Conservation (phyloP, 371 early-diverging fungal genomes). For the Mucor lusitanicus region DNA sequence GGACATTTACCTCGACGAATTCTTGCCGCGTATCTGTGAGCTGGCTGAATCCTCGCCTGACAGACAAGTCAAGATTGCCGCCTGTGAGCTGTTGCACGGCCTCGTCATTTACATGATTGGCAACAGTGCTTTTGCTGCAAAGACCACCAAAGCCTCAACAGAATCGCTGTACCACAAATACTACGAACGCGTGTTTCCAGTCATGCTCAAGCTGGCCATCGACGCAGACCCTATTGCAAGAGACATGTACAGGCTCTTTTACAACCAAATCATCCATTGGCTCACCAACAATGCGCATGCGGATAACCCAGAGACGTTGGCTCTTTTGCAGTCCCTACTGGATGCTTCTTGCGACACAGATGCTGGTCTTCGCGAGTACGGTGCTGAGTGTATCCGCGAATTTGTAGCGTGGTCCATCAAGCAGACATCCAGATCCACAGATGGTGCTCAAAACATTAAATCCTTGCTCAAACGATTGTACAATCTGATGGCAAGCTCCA, state of each 20-base stretch:
- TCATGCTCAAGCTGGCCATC: constrained; percentile 67
- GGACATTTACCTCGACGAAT: constrained; percentile 71
- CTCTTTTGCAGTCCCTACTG: constrained; percentile 67
- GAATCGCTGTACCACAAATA: constrained; percentile 64
- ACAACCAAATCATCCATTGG: constrained; percentile 79
- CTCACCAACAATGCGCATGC: constrained; percentile 72
- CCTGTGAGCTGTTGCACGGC: constrained; percentile 79
- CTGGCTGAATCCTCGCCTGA: constrained; percentile 77
- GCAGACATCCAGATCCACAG: constrained; percentile 49
- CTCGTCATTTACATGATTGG: constrained; percentile 75
- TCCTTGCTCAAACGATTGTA: constrained; percentile 71
- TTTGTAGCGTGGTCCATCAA: constrained; percentile 80
- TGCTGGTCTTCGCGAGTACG: constrained; percentile 72
- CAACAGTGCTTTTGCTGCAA: constrained; percentile 59
- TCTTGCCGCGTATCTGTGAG: constrained; percentile 75
- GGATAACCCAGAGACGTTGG: constrained; percentile 78
- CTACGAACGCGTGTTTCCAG: constrained; percentile 70
- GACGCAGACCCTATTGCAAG: constrained; percentile 74
- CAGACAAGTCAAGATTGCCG: constrained; percentile 74
- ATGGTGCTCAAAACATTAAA: constrained; percentile 65
- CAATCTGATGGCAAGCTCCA: constrained; percentile 62
- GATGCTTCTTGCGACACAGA: constrained; percentile 63
- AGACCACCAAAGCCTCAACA: constrained; percentile 33
- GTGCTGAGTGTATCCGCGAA: constrained; percentile 74
- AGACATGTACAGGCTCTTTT: constrained; percentile 64